Percentiles rank a stretch among this genome's conserved stretches.
Conservation (phyloP, 257 asterid species). For the Petunia axillaris region DNA sequence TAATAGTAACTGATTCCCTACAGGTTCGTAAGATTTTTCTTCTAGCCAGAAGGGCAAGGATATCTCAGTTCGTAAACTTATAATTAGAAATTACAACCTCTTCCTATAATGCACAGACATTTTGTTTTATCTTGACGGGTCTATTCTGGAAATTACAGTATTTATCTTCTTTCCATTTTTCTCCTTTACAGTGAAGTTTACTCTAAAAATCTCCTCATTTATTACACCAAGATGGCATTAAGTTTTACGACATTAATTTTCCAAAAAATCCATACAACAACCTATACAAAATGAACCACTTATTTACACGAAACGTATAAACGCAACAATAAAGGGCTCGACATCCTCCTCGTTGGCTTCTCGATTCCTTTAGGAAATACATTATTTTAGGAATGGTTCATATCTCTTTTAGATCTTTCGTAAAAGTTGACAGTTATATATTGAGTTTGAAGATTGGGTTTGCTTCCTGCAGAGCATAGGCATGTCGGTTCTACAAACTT, state of each 20-base stretch:
- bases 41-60: neutral
- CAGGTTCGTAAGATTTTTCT: neutral
- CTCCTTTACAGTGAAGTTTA: neutral
- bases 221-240: neutral
- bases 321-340: neutral
- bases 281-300: slow-evolving; percentile 14
- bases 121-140: neutral
- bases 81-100: neutral
- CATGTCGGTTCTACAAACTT: slow-evolving; percentile 99
- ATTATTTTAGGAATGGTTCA: slow-evolving; percentile 14
- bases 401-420: neutral
- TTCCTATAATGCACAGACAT: neutral
- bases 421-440: slow-evolving; percentile 18
- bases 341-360: slow-evolving; percentile 15
- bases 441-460: slow-evolving; percentile 23
- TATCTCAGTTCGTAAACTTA: neutral
- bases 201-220: neutral
- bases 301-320: neutral
- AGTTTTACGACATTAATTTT: neutral
- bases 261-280: neutral
- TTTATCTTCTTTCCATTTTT: too few species aligned
- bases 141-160: too few species aligned
- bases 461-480: slow-evolving; percentile 84
- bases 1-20: neutral
- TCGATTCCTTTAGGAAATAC: neutral